Conservation (phyloP, 768 basidiomycete species). For the Tylopilus rubrobrunneus region DNA sequence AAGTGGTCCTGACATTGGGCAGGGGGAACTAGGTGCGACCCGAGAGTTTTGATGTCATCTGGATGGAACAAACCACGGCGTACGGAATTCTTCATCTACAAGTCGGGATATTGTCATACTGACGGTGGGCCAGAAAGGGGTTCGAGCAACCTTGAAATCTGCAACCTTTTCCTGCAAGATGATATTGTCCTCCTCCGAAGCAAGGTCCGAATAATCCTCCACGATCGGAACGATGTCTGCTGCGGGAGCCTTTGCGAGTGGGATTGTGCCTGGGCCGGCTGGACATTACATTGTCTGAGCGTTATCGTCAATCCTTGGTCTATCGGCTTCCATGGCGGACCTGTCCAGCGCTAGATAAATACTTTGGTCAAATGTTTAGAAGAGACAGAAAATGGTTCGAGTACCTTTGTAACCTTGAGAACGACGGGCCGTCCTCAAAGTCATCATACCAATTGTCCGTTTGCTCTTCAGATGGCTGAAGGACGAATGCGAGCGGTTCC, state of each 20-base stretch:
- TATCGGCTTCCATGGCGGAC: constrained; percentile 53
- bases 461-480: constrained; percentile 78
- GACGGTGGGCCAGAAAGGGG: not conserved
- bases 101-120: not conserved
- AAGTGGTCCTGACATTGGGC: constrained; percentile 66
- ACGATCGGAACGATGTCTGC: constrained; percentile 63
- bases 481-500: constrained; percentile 59
- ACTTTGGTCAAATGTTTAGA: not conserved
- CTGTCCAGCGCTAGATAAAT: constrained; percentile 56
- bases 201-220: constrained; percentile 91
- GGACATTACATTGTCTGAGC: constrained; percentile 79
- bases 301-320: constrained; percentile 60
- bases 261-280: constrained; percentile 43
- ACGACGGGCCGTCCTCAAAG: constrained; percentile 90
- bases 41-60: constrained; percentile 81
- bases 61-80: constrained; percentile 84
- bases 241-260: constrained; percentile 59
- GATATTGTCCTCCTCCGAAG: constrained; percentile 71
- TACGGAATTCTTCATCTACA: constrained; percentile 63
- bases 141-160: constrained; percentile 65
- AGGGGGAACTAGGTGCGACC: constrained; percentile 49
- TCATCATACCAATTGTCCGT: constrained; percentile 99
- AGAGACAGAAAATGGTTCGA: not conserved
- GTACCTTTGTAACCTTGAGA: constrained; percentile 72
- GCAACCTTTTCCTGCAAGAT: constrained; percentile 74